These are phyloP conservation scores for Penicillium cinerascens DNA, from an alignment of 495 filamentous ascomycete species.

Conservation along the genomic window DNA sequence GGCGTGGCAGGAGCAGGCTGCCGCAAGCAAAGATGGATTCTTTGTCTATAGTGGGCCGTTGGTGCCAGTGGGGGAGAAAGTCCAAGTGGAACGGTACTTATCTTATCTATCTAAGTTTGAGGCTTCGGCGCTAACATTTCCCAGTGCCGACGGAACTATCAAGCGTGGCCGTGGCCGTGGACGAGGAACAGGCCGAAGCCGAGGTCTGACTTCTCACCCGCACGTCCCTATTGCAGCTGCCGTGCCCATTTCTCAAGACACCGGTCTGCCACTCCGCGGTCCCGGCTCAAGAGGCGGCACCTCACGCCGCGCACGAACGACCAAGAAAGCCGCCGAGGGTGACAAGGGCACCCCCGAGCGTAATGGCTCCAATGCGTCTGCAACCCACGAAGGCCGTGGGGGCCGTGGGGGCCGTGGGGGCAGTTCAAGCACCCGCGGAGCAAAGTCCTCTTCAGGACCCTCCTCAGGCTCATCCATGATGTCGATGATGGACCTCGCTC, in stretches of 20 bases:
- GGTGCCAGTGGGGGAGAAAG: slow-evolving; percentile 82
- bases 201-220: slow-evolving; percentile 34
- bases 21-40: slow-evolving; percentile 87
- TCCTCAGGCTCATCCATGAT: slow-evolving; percentile 10
- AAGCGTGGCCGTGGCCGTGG: slow-evolving; percentile 76
- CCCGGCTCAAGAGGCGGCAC: slow-evolving; percentile 79
- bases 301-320: slow-evolving; percentile 72
- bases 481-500: slow-evolving; percentile 30
- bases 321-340: slow-evolving; percentile 64
- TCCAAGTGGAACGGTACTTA: slow-evolving; percentile 69
- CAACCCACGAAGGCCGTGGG: slow-evolving; percentile 24
- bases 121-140: background rate
- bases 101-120: background rate
- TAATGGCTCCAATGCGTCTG: slow-evolving; percentile 13
- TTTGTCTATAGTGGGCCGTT: slow-evolving; percentile 85
- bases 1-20: slow-evolving; percentile 93
- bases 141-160: slow-evolving; percentile 69
- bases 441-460: slow-evolving; percentile 17
- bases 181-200: slow-evolving; percentile 51
- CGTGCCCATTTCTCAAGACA: slow-evolving; percentile 44
- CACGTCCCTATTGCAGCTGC: slow-evolving; percentile 41
- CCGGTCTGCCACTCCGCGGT: slow-evolving; percentile 56
- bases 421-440: slow-evolving; percentile 27
- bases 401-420: slow-evolving; percentile 35
- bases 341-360: slow-evolving; percentile 60